A percentile compares a stretch with the other conserved stretches of the same genome.
These are phyloP conservation scores for Fraxinus anomala DNA, from an alignment of 257 asterid genomes.

Conservation along the genomic window DNA sequence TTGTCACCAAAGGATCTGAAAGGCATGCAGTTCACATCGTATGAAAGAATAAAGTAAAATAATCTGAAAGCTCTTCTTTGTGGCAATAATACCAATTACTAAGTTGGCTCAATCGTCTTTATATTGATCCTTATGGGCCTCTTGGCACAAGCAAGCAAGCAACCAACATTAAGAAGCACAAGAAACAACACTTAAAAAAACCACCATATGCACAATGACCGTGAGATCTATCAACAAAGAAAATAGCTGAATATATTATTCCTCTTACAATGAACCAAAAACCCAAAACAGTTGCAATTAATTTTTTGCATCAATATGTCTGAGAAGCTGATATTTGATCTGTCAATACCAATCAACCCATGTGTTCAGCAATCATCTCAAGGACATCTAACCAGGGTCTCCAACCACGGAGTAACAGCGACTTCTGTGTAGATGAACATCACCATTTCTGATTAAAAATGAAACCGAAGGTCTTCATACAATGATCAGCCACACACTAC, in stretches of 20 bases:
- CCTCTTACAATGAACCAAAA: constrained; percentile 1
- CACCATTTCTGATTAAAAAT: constrained; percentile 9
- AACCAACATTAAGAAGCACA: constrained; percentile 1
- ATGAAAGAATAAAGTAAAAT: not conserved
- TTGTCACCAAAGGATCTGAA: constrained; percentile 22
- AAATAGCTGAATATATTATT: constrained; percentile 26
- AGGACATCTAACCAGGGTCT: constrained; percentile 48
- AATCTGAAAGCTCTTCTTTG: too few relatives aligned
- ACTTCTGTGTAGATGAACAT: constrained; percentile 24
- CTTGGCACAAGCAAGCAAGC: constrained; percentile 8
- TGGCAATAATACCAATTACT: too few relatives aligned
- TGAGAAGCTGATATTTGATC: constrained; percentile 21
- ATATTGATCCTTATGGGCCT: too few relatives aligned
- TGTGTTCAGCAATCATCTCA: constrained; percentile 37
- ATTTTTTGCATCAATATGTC: constrained; percentile 36
- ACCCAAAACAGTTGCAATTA: constrained; percentile 27
- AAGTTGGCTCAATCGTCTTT: too few relatives aligned
- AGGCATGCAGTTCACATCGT: constrained; percentile 21
- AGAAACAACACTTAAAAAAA: constrained; percentile 15
- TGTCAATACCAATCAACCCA: constrained; percentile 33
- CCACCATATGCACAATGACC: constrained; percentile 39
- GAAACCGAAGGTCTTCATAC: constrained; percentile 15
- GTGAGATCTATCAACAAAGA: constrained; percentile 33
- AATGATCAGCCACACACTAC: constrained; percentile 20
- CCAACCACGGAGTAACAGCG: constrained; percentile 20